A percentile compares a stretch with the other conserved stretches of the same genome.
phyloP scores from a whole-genome alignment of 2,329 filamentous ascomycete genomes.

The Paecilomyces sp. region DNA sequence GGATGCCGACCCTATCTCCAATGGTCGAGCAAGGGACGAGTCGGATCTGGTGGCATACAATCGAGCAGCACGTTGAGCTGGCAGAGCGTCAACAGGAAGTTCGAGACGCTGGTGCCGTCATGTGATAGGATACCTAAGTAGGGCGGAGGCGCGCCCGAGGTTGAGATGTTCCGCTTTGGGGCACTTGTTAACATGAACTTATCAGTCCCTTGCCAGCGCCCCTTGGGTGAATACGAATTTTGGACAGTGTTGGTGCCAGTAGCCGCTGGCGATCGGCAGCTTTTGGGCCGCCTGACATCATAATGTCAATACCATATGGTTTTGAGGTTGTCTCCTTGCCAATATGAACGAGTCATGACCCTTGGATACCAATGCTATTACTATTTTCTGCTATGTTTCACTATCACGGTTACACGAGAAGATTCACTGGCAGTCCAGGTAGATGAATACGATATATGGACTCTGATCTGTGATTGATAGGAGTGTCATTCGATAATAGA shows the following conservation, averaged over 20 bases:
- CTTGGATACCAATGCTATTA: too few relatives aligned
- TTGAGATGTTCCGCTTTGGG: not conserved
- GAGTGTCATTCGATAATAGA: too few relatives aligned
- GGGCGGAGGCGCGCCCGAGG: not conserved
- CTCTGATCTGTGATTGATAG: too few relatives aligned
- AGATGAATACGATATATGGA: too few relatives aligned
- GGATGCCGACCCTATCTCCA: not conserved
- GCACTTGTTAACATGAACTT: not conserved
- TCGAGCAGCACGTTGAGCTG: not conserved
- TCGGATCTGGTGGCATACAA: not conserved
- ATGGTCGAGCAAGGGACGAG: not conserved
- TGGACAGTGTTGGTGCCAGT: not conserved
- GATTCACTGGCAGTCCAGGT: too few relatives aligned
- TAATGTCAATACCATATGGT: not conserved
- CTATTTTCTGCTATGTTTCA: too few relatives aligned
- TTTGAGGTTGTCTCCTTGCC: not conserved
- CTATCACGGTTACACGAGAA: too few relatives aligned
- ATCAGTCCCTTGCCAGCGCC: not conserved
- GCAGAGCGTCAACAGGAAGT: not conserved
- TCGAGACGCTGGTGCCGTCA: not conserved
- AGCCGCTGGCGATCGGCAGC: not conserved
- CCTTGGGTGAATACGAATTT: not conserved
- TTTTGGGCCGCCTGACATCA: not conserved
- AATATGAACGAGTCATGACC: not conserved
- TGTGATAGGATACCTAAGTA: not conserved